Evolutionary conservation across 805 yeast species (phyloP).

Genomic region (Yarrowia yakushimensis): DNA sequence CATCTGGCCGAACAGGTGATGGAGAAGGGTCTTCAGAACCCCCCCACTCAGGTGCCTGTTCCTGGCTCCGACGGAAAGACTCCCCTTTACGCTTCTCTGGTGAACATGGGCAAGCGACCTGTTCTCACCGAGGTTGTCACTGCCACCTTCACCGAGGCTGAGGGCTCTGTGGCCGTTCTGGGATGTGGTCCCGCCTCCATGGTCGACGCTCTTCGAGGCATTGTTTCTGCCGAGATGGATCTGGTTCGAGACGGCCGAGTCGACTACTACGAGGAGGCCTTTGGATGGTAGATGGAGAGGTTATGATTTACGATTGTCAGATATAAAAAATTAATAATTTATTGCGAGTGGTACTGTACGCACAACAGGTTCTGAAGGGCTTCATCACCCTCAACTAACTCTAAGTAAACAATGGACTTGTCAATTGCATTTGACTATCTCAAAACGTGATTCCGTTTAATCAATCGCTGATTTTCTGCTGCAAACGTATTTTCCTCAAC

Average conservation of each 20-base stretch:
- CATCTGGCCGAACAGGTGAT: neutral
- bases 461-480: no score
- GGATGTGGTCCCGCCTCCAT: constrained; percentile 62
- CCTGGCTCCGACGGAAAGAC: neutral
- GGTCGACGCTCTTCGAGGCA: constrained; percentile 54
- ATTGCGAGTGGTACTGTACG: no score
- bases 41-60: neutral
- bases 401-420: no score
- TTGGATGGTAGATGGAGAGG: constrained; percentile 55
- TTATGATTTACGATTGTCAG: no score
- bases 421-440: no score
- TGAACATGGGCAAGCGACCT: constrained; percentile 43
- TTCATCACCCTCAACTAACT: no score
- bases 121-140: constrained; percentile 42
- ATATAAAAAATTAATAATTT: no score
- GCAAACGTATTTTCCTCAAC: no score
- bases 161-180: constrained; percentile 49
- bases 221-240: constrained; percentile 45
- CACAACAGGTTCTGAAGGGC: no score
- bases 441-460: no score
- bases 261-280: constrained; percentile 72
- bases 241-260: constrained; percentile 47
- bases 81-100: constrained; percentile 11
- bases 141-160: constrained; percentile 40
- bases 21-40: neutral